These are phyloP conservation scores for Leishmania braziliensis DNA, from an alignment of 208 protist species.

Conservation along the genomic window DNA sequence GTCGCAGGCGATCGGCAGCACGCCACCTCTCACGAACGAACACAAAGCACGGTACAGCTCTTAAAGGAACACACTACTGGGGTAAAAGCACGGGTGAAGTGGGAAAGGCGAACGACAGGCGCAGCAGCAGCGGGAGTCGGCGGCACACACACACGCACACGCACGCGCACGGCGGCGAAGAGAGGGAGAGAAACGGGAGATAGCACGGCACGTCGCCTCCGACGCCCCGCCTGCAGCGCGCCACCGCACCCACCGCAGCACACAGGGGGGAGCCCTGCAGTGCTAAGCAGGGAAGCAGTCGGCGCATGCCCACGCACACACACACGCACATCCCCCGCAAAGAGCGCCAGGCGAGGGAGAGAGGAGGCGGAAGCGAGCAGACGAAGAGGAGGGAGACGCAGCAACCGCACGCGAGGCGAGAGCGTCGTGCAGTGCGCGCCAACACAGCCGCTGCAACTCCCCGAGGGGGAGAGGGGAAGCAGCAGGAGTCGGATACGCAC, in stretches of 20 bases:
- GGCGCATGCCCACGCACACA: background rate
- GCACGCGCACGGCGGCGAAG: background rate
- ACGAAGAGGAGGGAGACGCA: background rate
- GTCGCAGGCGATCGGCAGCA: background rate
- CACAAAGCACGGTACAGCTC: background rate
- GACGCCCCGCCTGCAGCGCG: background rate
- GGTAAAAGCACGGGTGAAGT: background rate
- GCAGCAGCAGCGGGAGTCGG: background rate
- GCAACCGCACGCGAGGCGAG: background rate
- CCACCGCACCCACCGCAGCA: background rate
- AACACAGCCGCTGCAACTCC: background rate
- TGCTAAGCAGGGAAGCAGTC: background rate
- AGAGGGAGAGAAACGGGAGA: background rate
- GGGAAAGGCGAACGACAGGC: background rate
- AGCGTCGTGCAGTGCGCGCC: background rate
- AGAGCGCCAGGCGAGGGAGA: background rate
- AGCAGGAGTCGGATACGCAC: background rate
- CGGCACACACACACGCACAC: slow-evolving; percentile 3
- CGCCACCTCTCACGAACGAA: background rate
- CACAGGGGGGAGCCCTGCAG: background rate
- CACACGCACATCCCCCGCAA: background rate
- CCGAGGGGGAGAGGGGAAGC: background rate
- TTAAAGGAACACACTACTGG: background rate
- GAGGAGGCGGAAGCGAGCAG: background rate
- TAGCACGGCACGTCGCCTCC: background rate